Evolutionary conservation across 2,329 filamentous ascomycete species (phyloP), one percentile per base, ranked within the genome.

Genomic region (Paramyrothecium roridum): DNA sequence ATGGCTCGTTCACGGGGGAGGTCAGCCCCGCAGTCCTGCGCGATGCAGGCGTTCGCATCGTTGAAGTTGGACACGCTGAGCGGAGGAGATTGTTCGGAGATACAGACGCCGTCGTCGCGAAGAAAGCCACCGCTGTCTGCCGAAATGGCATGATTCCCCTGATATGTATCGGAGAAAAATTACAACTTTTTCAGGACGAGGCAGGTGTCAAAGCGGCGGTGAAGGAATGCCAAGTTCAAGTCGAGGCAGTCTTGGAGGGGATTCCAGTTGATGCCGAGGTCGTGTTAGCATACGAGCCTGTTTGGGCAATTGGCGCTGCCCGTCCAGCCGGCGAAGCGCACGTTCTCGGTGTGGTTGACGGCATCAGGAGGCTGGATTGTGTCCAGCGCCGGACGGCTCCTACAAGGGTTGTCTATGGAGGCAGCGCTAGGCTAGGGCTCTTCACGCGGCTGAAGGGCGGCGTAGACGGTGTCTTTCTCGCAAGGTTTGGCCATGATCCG

Each of bases 1-100:
- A 74, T 48, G 91, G 91, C 56, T 83, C 91, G 2, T 92, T 84
- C 68, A 96, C 91, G 0, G 91, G 91, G 54, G 88, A 91, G 65
- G 82, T 93, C 33, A 91, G 88, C 7, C 87, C 91, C 0, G 69
- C 81, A 4, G 83, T 86, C 2, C 77, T 96, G 22, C 75, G 77
- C 51, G 83, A 88, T 55, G 79, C 89, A 0, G 90, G 90, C 45
- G 89, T 85, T 51, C 79, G 77, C 19, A 82, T 96, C 50, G 87
- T 95, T 11, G 90, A 93, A 67, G 77, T 96, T 7, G 90, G 90
- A 1, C 91, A 96, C 68, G 91, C 91, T 2, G 91, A 96, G 73
- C 82, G 91, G 6, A 79, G 90, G 52, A 73, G 84, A 2, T 68
- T 91, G 20, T 91, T 93, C 64, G 82, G 81, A 17, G 91, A 96